Percentiles rank a stretch among this genome's conserved stretches.
Evolutionary conservation across 331 rosid genomes (phyloP).

Genomic region (Malus hybrid): DNA sequence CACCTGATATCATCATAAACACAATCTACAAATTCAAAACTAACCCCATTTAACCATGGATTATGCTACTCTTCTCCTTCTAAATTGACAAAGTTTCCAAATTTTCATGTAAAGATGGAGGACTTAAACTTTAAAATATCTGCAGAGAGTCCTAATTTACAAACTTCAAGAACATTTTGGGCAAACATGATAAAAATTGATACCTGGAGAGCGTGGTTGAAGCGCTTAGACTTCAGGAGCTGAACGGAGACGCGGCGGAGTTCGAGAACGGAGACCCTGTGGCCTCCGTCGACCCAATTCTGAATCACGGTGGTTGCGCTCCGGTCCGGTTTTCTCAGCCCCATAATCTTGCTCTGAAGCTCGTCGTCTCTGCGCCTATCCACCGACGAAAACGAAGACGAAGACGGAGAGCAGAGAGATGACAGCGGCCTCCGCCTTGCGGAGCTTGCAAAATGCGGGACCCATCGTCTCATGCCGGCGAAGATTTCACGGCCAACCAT

Average conservation of each 20-base stretch:
- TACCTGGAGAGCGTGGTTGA: constrained; percentile 60
- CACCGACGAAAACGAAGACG: constrained; percentile 10
- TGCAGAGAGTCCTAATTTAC: background rate
- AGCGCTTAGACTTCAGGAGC: constrained; percentile 46
- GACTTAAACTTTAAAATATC: background rate
- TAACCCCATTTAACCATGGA: background rate
- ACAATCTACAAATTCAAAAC: background rate
- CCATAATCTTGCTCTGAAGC: constrained; percentile 26
- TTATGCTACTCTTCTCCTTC: background rate
- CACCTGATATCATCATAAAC: constrained; percentile 29
- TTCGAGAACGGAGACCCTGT: constrained; percentile 27
- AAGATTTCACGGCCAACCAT: background rate
- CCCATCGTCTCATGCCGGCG: background rate
- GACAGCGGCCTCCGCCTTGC: background rate
- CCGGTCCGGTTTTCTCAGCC: constrained; percentile 11
- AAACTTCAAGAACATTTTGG: background rate
- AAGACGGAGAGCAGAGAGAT: background rate
- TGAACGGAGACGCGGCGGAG: constrained; percentile 41
- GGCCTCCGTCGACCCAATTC: constrained; percentile 32
- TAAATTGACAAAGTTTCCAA: background rate
- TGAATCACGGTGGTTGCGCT: constrained; percentile 38
- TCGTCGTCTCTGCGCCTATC: constrained; percentile 4
- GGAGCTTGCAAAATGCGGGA: background rate
- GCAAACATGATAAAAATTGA: background rate
- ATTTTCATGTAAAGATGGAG: background rate